phyloP scores from a whole-genome alignment of 1,284 basidiomycete genomes.

The Ustilago crameri region DNA sequence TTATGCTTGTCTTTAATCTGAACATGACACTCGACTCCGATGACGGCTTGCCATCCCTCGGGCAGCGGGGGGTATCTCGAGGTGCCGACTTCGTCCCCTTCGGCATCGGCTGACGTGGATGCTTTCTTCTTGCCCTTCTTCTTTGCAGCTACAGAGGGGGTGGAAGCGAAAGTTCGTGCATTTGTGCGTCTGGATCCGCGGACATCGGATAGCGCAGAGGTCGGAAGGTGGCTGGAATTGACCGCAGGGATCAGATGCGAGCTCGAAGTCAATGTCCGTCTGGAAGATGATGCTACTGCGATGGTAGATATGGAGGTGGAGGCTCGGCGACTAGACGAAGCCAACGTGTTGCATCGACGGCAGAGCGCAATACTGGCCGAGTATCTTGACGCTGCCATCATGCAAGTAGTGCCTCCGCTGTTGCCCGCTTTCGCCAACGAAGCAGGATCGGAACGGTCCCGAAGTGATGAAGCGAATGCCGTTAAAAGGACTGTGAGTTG shows the following conservation, averaged over 20 bases:
- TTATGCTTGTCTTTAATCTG: slow-evolving; percentile 89
- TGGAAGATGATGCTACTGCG: neutral
- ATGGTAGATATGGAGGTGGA: slow-evolving; percentile 2
- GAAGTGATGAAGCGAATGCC: neutral
- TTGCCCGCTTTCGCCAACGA: neutral
- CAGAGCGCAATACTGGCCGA: slow-evolving; percentile 8
- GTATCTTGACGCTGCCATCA: slow-evolving; percentile 7
- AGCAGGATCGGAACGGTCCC: neutral
- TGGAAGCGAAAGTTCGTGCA: slow-evolving; percentile 2
- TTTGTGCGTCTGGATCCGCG: neutral
- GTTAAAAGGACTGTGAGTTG: neutral
- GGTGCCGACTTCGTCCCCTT: slow-evolving; percentile 1
- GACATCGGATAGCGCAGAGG: neutral
- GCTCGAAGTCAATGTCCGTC: neutral
- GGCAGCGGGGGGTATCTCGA: slow-evolving; percentile 51
- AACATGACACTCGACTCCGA: slow-evolving; percentile 95
- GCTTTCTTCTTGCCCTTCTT: slow-evolving; percentile 39
- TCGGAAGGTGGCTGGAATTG: too few relatives aligned
- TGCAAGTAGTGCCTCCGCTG: neutral
- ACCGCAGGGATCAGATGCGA: neutral
- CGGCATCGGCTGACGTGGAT: neutral
- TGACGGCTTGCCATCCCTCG: slow-evolving; percentile 72
- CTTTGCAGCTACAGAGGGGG: slow-evolving; percentile 8
- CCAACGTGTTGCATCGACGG: slow-evolving; percentile 12
- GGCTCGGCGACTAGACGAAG: slow-evolving; percentile 4